Base-by-base conservation (phyloP, 2,329 filamentous ascomycete species). In the Harringtonia aguacate region DNA sequence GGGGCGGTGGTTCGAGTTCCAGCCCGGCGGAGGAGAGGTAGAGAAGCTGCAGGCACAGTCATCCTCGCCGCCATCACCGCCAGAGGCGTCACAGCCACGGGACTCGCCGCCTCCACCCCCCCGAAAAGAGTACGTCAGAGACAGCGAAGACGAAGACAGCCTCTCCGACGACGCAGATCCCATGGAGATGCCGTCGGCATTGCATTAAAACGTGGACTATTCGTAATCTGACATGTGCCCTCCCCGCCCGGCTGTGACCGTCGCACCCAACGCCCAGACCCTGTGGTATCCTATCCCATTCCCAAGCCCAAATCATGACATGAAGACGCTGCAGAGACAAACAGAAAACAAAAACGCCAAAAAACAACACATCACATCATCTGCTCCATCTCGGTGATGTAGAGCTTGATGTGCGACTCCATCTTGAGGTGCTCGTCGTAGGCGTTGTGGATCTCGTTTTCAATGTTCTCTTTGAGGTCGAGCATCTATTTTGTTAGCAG, bases 321-420 rank as follows among this genome's bases (percentile, higher is more conserved):
- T 60, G 36, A 56, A n/a, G n/a, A n/a, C n/a, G n/a, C n/a, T 48
- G 48, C 53, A 58, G 50, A 46, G 58, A 43, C 2, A 13, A 17
- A 20, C n/a, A 21, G 12, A 46, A 48, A 55, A 46, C 40, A 50
- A 18, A 45, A 5, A 24, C 2, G 20, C 29, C 44, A 29, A 48
- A 15, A 43, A 40, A 39, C 38, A 37, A 24, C 8, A 18, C n/a
- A n/a, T 58, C 53, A 69, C 53, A 92, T 77, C 45, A 81, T 83
- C 65, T 95, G 89, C 65, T 97, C 92, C 89, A 98, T 95, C 72
- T 98, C 92, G 5, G 86, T 94, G 58, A 98, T 94, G 69, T 98
- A 98, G 50, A 97, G 72, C 65, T 89, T 90, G 62, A 98, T 94
- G 60, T 98, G 92, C 31, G 87, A 83, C 63, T 97, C 90, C 79